Conservation (phyloP, 1,139 yeast genomes). For the Protomyces lactucae-debilis region DNA sequence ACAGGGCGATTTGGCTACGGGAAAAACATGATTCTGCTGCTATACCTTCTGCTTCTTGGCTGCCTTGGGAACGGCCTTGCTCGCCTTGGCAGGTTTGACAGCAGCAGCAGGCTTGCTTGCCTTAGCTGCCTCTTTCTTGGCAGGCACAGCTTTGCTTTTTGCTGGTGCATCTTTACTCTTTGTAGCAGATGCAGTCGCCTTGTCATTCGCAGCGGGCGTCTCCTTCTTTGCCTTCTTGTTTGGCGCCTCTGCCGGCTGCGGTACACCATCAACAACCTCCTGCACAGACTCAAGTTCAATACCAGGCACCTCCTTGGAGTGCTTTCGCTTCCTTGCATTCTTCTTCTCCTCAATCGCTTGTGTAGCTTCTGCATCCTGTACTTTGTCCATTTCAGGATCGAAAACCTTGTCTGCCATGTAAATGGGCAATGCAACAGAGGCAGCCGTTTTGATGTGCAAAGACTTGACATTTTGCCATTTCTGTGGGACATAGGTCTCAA, state of each 20-base stretch:
- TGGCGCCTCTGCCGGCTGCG: not conserved
- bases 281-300: conserved; percentile 23
- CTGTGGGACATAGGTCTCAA: conserved; percentile 39
- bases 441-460: conserved; percentile 61
- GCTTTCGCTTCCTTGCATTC: conserved; percentile 38
- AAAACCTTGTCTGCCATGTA: conserved; percentile 62
- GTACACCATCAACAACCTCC: conserved; percentile 2
- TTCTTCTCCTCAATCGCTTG: conserved; percentile 34
- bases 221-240: not conserved
- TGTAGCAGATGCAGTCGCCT: too few relatives aligned
- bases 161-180: not conserved
- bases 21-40: not conserved
- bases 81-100: not conserved
- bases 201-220: not conserved
- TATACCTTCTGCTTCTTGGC: not conserved
- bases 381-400: conserved; percentile 41
- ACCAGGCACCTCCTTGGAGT: conserved; percentile 32
- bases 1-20: not conserved
- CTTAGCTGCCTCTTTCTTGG: not conserved
- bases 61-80: not conserved
- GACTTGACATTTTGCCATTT: conserved; percentile 51
- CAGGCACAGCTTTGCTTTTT: not conserved
- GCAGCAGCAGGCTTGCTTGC: not conserved
- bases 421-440: conserved; percentile 80
- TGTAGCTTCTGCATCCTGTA: conserved; percentile 38